phyloP scores from a whole-genome alignment of 441 rosid genomes.

The Syzygium syzygioides region DNA sequence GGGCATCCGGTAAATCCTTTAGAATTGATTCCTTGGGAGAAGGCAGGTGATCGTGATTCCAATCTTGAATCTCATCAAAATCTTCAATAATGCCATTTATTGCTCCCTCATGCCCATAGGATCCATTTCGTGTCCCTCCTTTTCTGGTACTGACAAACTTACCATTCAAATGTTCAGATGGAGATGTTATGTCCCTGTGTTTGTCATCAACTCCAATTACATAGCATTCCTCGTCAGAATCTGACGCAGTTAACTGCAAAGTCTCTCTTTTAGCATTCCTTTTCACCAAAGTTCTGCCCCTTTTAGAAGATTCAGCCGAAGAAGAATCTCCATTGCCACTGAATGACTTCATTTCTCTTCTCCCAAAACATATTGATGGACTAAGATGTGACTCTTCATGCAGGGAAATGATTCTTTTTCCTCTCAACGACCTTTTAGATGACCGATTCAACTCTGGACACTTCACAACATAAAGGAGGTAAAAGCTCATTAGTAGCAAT shows the following conservation, averaged over 20 bases:
- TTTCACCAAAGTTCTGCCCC: conserved; percentile 42
- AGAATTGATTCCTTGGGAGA: conserved; percentile 4
- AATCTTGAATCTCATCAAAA: conserved; percentile 31
- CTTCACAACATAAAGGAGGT: conserved; percentile 7
- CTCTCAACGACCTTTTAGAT: background rate
- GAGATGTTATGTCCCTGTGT: background rate
- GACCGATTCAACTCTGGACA: background rate
- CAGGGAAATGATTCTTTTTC: background rate
- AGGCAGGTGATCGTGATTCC: conserved; percentile 14
- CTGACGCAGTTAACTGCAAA: conserved; percentile 22
- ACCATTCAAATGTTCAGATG: conserved; percentile 13
- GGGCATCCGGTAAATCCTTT: background rate
- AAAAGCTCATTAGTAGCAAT: background rate
- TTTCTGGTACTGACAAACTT: conserved; percentile 13
- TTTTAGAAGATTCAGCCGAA: conserved; percentile 30
- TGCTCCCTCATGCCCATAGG: conserved; percentile 12
- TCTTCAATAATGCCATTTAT: conserved; percentile 28
- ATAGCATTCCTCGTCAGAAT: conserved; percentile 37
- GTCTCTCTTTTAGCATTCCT: conserved; percentile 25
- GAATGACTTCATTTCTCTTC: conserved; percentile 33
- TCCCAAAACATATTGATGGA: conserved; percentile 12
- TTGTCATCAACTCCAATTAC: conserved; percentile 10
- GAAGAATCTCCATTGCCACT: conserved; percentile 27
- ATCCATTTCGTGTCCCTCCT: conserved; percentile 24
- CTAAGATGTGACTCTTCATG: conserved; percentile 19